Evolutionary conservation across 805 yeast genomes (phyloP), one percentile per base, ranked within the genome.

Genomic region (Wickerhamomyces queroliae): DNA sequence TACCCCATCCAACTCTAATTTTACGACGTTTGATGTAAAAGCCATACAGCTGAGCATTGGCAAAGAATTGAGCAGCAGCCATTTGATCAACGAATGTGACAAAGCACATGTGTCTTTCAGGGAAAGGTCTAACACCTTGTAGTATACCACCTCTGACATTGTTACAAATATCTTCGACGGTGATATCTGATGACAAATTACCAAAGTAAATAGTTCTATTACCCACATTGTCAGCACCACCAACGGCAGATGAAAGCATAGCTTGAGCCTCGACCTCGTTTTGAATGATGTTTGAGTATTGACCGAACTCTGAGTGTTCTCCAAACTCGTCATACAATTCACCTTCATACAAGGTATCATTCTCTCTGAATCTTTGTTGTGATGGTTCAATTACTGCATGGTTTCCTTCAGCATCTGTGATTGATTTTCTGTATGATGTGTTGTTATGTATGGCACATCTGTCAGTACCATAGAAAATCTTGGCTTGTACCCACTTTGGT

Each of bases 191-290:
- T 44, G 80, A 82, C 36, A 84, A 63, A 47, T 79, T 80, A 5
- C 86, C 85, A 33, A 84, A 63, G 52, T 77, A 83, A 15, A 84
- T 74, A 1, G 90, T 78, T 55, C 95, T 66, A 54, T 83, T 84
- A 1, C 74, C 78, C 27, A 86, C 71, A 58, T 91, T 90, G 37
- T 78, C 77, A 22, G 85, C 80, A 8, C 96, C 96, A 7, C 95
- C 96, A 2, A 93, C 90, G 38, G 84, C 76, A 1, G 91, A 80
- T 1, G 95, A 95, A 46, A 89, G n/a, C n/a, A n/a, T 85, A 30
- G 90, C 86, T 16, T 95, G 90, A 4, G 96, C 96, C 1, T 95
- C 95, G 29, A 91, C 89, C 11, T 91, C 78, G 63, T 88, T 95
- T 61, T 86, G 91, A n/a, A n/a, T n/a, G n/a, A n/a, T n/a, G n/a